Evolutionary conservation across 345 rosid genomes (phyloP), one percentile per base, ranked within the genome.

Genomic region (Melaleuca alternifolia): DNA sequence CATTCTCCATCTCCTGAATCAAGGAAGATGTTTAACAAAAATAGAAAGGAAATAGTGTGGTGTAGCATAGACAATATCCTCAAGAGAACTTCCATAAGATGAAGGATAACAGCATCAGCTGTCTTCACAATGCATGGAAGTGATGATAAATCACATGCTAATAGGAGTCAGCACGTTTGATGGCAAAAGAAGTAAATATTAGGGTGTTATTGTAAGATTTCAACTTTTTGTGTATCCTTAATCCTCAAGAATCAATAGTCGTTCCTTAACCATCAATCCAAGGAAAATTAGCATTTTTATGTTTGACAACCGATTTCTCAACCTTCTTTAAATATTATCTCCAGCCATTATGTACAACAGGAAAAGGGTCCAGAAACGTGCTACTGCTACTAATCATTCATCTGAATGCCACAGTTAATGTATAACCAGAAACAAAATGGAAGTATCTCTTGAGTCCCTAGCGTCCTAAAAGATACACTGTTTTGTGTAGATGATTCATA

Each of bases 1-100:
- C 86, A 82, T 87, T 89, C 57, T 50, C 92, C 91, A 91, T 91
- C 56, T 89, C 92, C 96, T 94, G 92, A 37, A 18, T 71, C 81
- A 71, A 71, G 7, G 81, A 37, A 37, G 37, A 37, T 71, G 7
- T 71, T 71, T 71, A 71, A 41, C 79, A 37, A 71, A 71, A 71
- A 37, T 71, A 71, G 37, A 13, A 71, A 37, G 81, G 48, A 71
- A 71, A 71, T 18, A 71, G 18, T 71, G 18, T 13, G 0, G 26
- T 2, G 2, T 71, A 71, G 81, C 14, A 71, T 41, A 71, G 81
- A 71, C 81, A 71, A 18, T 37, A 71, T 71, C 48, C 48, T 18
- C 14, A 59, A n/a, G 13, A 71, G 48, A 71, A 71, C 48, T 33
- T 71, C 48, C 48, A 15, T 37, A 18, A 18, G 79, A 59, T 59